Conservation (phyloP, 2,329 filamentous ascomycete species). For the Aspergillus texensis region DNA sequence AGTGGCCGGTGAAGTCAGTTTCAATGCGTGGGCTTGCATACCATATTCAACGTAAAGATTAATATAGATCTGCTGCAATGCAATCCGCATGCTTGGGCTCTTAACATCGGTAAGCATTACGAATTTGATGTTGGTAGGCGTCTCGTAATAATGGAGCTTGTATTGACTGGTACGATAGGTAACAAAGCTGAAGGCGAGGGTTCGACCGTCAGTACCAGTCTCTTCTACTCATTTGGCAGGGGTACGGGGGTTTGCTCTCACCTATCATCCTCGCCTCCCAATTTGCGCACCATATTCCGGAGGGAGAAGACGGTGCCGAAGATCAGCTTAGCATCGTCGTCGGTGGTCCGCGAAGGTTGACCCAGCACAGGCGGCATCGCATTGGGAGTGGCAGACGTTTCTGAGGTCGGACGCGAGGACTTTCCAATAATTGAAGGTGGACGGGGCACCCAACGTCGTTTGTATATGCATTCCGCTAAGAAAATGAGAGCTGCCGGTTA, state of each 20-base stretch:
- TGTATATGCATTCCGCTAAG: conserved; percentile 95
- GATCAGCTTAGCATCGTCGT: conserved; percentile 93
- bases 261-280: conserved; percentile 87
- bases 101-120: conserved; percentile 93
- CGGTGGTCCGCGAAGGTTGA: conserved; percentile 54
- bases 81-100: conserved; percentile 87
- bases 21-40: conserved; percentile 39
- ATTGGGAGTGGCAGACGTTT: conserved; percentile 50
- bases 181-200: conserved; percentile 69
- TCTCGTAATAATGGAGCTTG: conserved; percentile 99
- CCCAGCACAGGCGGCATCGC: conserved; percentile 37
- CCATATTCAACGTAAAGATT: conserved; percentile 97
- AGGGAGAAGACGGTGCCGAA: conserved; percentile 97
- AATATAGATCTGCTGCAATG: conserved; percentile 97
- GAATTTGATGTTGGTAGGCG: conserved; percentile 91
- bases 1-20: neutral
- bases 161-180: conserved; percentile 92
- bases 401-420: conserved; percentile 53
- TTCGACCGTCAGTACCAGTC: conserved; percentile 13
- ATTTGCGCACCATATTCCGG: conserved; percentile 93
- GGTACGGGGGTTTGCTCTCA: conserved; percentile 29
- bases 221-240: neutral
- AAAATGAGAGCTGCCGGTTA: conserved; percentile 9
- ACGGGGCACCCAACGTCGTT: conserved; percentile 74
- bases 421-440: conserved; percentile 51